Evolutionary conservation across 352 stramenopile species (phyloP).

Genomic region (Globisporangium recalcitrans): DNA sequence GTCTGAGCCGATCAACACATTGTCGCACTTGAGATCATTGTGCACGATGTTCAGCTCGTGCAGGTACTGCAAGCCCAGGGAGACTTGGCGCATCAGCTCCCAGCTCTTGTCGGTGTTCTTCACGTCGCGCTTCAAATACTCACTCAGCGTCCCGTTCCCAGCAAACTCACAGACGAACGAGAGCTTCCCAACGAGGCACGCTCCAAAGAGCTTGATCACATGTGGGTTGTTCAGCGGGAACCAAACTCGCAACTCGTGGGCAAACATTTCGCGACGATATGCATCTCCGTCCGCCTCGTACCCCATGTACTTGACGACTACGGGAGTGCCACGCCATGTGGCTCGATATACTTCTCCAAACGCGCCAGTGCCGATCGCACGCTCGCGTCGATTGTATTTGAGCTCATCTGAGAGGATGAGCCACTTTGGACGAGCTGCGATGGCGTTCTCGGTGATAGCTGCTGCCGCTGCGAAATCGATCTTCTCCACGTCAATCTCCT

Average conservation of each 20-base stretch:
- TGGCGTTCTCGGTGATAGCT: not conserved
- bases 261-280: not conserved
- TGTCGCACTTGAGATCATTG: constrained; percentile 11
- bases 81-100: not conserved
- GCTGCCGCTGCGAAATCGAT: not conserved
- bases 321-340: not conserved
- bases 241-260: constrained; percentile 20
- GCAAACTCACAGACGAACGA: constrained; percentile 19
- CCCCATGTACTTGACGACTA: constrained; percentile 3
- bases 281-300: not conserved
- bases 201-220: constrained; percentile 20
- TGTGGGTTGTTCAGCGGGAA: constrained; percentile 17
- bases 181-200: constrained; percentile 17
- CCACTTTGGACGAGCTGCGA: not conserved
- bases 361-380: not conserved
- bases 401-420: not conserved
- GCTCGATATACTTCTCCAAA: not conserved
- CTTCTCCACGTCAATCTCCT: not conserved
- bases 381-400: not conserved
- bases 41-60: not conserved
- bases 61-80: not conserved
- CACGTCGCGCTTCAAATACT: not conserved
- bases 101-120: not conserved
- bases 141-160: not conserved
- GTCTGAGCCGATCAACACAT: not conserved